Evolutionary conservation across 176 grass and related monocot genomes (phyloP).

Genomic region (Avena insularis): DNA sequence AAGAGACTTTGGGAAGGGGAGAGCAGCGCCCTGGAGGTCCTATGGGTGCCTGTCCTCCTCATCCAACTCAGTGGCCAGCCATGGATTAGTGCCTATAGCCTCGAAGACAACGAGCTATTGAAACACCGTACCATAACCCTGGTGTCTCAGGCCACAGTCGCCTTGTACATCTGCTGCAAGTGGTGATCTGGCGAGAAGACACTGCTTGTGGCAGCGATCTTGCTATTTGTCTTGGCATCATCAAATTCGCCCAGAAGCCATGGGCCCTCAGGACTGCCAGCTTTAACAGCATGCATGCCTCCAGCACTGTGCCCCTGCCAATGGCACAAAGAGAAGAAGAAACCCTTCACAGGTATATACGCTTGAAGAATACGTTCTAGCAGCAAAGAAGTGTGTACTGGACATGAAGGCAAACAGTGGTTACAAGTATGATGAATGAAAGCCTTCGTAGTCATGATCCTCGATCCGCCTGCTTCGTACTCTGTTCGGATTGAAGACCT

Average conservation of each 20-base stretch:
- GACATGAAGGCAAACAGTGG: not conserved
- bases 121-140: too few relatives aligned
- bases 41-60: too few relatives aligned
- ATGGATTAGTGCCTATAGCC: too few relatives aligned
- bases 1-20: too few relatives aligned
- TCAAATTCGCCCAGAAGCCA: not conserved
- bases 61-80: too few relatives aligned
- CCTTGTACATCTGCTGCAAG: too few relatives aligned
- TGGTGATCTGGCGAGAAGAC: too few relatives aligned
- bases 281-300: not conserved
- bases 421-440: too few relatives aligned
- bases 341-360: not conserved
- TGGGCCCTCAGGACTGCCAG: not conserved
- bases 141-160: too few relatives aligned
- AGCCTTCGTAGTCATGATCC: not conserved
- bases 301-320: not conserved
- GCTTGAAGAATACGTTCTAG: not conserved
- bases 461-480: not conserved
- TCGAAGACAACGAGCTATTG: too few relatives aligned
- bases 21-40: too few relatives aligned
- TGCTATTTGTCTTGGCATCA: not conserved
- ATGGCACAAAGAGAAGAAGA: not conserved
- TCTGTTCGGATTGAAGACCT: not conserved
- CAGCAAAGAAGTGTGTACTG: not conserved
- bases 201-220: not conserved